Evolutionary conservation across 129 eudicot species (phyloP).

Genomic region (Artemisia annua): DNA sequence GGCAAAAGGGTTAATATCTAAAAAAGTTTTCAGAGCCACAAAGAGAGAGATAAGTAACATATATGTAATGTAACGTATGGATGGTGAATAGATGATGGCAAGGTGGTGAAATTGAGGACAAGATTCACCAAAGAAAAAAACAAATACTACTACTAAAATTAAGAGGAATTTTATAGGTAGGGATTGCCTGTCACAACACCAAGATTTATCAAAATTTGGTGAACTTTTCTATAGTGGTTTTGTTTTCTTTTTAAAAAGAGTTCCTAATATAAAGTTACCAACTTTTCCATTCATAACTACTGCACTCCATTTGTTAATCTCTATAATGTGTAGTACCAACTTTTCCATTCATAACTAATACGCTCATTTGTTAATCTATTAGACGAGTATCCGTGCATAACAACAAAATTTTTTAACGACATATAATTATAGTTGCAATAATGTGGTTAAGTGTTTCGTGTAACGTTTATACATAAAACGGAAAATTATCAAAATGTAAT

Average conservation of each 20-base stretch:
- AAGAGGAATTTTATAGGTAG: slow-evolving; percentile 14
- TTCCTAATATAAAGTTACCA: neutral
- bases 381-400: too few relatives aligned
- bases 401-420: too few relatives aligned
- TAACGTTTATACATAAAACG: too few relatives aligned
- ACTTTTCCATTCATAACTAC: neutral
- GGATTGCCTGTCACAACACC: slow-evolving; percentile 24
- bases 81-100: slow-evolving; percentile 18
- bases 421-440: too few relatives aligned
- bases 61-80: slow-evolving; percentile 7
- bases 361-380: too few relatives aligned
- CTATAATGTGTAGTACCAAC: too few relatives aligned
- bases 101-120: slow-evolving; percentile 39
- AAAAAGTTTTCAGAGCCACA: slow-evolving; percentile 40
- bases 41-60: slow-evolving; percentile 24
- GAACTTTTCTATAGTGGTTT: neutral
- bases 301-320: neutral
- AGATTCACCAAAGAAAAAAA: slow-evolving; percentile 32
- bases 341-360: too few relatives aligned
- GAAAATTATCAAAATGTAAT: too few relatives aligned
- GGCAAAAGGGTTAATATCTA: slow-evolving; percentile 21
- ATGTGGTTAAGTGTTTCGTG: too few relatives aligned
- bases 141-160: neutral
- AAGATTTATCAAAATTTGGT: slow-evolving; percentile 26
- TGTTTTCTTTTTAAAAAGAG: neutral